Evolutionary conservation across 768 basidiomycete genomes (phyloP), one percentile per base, ranked within the genome.

Genomic region (Lyophyllum decastes): DNA sequence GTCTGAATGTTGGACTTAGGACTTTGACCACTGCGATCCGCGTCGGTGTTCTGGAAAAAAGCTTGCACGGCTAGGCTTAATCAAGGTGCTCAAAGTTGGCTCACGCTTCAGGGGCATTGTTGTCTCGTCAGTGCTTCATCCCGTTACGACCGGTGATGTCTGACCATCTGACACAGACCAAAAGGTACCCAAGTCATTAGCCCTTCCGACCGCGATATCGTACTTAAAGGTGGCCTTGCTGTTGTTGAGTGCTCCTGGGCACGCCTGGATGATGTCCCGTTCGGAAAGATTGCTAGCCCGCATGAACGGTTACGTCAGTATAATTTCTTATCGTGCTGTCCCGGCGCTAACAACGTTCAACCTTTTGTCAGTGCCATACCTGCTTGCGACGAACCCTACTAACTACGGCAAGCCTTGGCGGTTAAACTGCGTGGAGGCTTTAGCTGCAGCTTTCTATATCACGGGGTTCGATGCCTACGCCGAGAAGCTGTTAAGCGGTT

Each of bases 161-260:
- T 50, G 22, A 58, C 24, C 22, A 22, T 11, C 38, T 25, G 9
- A 25, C 27, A 14, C 66, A 95, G 94, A 33, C 96, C 96, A 2
- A 92, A 94, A 67, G 96, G 88, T 0, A 89, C 80, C 26, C 80
- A 84, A 63, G 76, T 90, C 22, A 81, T 98, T 21, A 90, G 87
- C 46, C 94, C 94, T 0, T 82, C 88, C 0, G 97, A 99, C 67
- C 82, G 85, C n/a, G 87, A 89, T 4, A 84, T 95, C 55, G 77
- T 98, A 9, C 75, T 82, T 0, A 77, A 80, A 45, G 76, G 78
- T 33, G 97, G 97, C 0, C 74, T 98, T 5, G 97, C 96, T 0
- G 97, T 99, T n/a, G 93, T 99, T 2, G 97, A 99, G 69, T 98
- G 96, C 70, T 96, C 94, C 3, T 99, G 97, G 97, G 96, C 97